Base-by-base conservation (phyloP, 805 yeast genomes). In the Suhomyces xylopsoci region DNA sequence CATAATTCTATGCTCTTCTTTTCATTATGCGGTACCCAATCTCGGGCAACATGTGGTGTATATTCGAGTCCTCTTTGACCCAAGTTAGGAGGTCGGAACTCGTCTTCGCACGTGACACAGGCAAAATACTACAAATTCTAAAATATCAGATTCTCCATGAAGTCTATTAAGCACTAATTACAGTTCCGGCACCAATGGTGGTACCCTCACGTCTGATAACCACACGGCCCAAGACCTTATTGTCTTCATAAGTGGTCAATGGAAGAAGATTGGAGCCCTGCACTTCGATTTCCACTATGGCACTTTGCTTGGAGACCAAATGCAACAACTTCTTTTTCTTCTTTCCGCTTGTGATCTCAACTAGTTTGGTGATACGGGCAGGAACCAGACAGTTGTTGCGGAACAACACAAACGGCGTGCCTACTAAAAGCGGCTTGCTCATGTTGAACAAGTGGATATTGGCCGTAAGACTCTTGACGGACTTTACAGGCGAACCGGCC, bases 351-450 rank as follows among this genome's bases (percentile, higher is more conserved):
- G 60, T 58, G 24, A 64, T 58, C 26, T 51, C 57, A 14, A 71
- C 49, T 58, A 84, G 77, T 54, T 79, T 79, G 43, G 76, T 62
- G 19, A 91, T 71, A 56, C 84, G 80, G 4, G 90, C 90, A 1
- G 94, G 89, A 42, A 82, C 81, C 43, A 85, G 83, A 24, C 83
- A 78, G 52, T 89, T 84, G 56, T 92, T 91, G 55, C 92, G 79
- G 69, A 91, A 90, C 49, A 90, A 66, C 41, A 90, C 81, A 57
- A 90, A 78, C 41, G 92, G 86, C 0, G 96, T 79, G 7, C 97
- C 97, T 12, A 86, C 84, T 41, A 91, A 70, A 45, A 91, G 68
- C 0, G 97, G 97, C 57, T 88, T 78, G 34, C 77, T 77, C 61
- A 84, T 65, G 54, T 75, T 68, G 59, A 75, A 76, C 47, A 75